Conservation (phyloP, 495 filamentous ascomycete species). For the Alectoria sarmentosa region DNA sequence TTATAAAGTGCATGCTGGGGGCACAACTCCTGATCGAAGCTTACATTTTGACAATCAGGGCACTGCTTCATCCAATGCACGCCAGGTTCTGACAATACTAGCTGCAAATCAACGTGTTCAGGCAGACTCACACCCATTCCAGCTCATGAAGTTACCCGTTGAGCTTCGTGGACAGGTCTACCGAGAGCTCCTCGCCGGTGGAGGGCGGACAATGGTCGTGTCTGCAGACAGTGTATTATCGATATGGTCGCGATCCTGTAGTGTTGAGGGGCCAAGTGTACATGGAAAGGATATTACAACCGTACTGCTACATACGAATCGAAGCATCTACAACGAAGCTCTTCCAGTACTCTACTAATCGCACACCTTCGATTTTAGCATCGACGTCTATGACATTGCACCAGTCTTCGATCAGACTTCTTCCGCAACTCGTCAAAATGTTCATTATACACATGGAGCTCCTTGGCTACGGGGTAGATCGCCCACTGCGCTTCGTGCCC, state of each 20-base stretch:
- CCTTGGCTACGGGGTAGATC: background rate
- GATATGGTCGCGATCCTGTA: background rate
- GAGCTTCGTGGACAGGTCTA: conserved; percentile 1
- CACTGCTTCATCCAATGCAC: background rate
- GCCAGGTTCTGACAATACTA: background rate
- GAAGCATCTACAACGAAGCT: background rate
- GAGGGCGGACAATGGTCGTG: background rate
- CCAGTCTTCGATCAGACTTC: background rate
- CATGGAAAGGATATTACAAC: background rate
- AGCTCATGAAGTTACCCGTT: background rate
- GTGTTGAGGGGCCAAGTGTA: background rate
- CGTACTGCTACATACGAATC: background rate
- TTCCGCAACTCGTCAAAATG: background rate
- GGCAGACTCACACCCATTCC: background rate
- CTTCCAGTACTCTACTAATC: background rate
- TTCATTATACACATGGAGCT: background rate
- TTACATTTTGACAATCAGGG: background rate
- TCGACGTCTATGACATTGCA: background rate
- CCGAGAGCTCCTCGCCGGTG: background rate
- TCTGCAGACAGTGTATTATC: background rate
- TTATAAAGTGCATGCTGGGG: background rate
- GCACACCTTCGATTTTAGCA: background rate
- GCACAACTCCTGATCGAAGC: background rate
- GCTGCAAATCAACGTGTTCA: background rate
- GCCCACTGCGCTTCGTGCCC: background rate